Percentiles rank a stretch among this genome's conserved stretches.
These are phyloP conservation scores for Leccinum boreale DNA, from an alignment of 768 basidiomycete genomes.

Conservation along the genomic window DNA sequence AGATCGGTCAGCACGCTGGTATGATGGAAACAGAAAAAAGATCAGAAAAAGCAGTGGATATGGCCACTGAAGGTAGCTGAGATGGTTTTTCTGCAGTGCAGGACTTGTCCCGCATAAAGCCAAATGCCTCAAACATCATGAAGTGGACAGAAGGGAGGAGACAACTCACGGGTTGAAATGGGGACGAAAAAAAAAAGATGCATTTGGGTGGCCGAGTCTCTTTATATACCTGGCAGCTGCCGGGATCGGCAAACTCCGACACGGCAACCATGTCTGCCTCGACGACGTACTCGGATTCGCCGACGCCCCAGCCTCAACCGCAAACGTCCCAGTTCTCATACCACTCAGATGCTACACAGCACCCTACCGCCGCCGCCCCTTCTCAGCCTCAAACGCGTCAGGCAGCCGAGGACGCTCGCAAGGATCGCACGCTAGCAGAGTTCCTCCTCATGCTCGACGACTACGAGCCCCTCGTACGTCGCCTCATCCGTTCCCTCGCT, in stretches of 20 bases:
- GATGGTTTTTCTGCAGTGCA: slow-evolving; percentile 80
- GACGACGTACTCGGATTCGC: slow-evolving; percentile 30
- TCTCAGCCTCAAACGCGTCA: slow-evolving; percentile 54
- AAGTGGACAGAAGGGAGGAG: not conserved
- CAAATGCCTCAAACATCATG: slow-evolving; percentile 94
- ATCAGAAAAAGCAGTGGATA: slow-evolving; percentile 47
- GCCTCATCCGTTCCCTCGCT: not conserved
- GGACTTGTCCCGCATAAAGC: slow-evolving; percentile 69
- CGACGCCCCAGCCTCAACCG: slow-evolving; percentile 29
- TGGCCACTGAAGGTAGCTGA: slow-evolving; percentile 85
- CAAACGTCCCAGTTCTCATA: slow-evolving; percentile 21
- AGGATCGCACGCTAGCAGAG: slow-evolving; percentile 88
- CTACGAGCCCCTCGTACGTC: slow-evolving; percentile 86
- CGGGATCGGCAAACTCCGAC: slow-evolving; percentile 30
- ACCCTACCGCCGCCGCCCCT: slow-evolving; percentile 11
- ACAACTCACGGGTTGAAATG: slow-evolving; percentile 16
- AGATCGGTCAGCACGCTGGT: slow-evolving; percentile 10
- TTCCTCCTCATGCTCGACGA: slow-evolving; percentile 96
- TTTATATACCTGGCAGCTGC: slow-evolving; percentile 22
- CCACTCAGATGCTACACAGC: slow-evolving; percentile 23
- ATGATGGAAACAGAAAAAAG: not conserved
- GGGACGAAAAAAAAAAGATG: not conserved
- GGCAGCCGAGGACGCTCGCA: slow-evolving; percentile 75
- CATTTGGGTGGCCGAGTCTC: not conserved
- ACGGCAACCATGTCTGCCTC: slow-evolving; percentile 28